Evolutionary conservation across 768 basidiomycete genomes (phyloP).

Genomic region (Hygrocybe punicea): DNA sequence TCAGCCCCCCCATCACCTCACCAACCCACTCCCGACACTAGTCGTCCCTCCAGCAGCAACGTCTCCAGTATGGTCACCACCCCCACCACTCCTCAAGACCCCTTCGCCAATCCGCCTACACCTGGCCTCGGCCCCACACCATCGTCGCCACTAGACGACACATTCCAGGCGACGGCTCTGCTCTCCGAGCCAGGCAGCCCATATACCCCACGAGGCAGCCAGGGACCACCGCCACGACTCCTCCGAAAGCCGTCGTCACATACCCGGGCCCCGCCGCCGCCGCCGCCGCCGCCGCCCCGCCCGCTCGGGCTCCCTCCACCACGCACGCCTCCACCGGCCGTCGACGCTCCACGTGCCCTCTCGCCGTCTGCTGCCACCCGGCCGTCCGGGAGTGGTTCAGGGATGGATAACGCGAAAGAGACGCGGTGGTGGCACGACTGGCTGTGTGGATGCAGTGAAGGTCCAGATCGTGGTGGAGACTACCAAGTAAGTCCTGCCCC

Average conservation of each 20-base stretch:
- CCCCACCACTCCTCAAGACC: constrained; percentile 31
- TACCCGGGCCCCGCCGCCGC: constrained; percentile 12
- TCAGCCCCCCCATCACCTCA: constrained; percentile 22
- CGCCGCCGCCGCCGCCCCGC: constrained; percentile 45
- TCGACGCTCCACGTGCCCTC: constrained; percentile 36
- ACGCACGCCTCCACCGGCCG: constrained; percentile 51
- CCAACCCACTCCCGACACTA: constrained; percentile 4
- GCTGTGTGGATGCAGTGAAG: constrained; percentile 77
- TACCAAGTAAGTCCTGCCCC: constrained; percentile 51
- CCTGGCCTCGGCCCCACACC: constrained; percentile 22
- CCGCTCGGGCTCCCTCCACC: constrained; percentile 64
- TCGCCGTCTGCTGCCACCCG: constrained; percentile 21
- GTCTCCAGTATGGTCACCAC: background rate
- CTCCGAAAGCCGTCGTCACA: background rate
- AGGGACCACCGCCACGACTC: background rate
- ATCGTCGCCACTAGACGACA: constrained; percentile 51
- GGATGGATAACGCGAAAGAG: constrained; percentile 35
- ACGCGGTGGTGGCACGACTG: constrained; percentile 83
- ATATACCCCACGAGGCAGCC: background rate
- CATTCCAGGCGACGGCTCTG: constrained; percentile 23
- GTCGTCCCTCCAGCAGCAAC: constrained; percentile 42
- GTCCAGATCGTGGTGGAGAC: constrained; percentile 69
- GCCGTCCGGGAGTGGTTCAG: constrained; percentile 5
- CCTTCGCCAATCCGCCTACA: constrained; percentile 44
- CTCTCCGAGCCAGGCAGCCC: constrained; percentile 17